Percentiles rank a stretch among this genome's conserved stretches.
Conservation (phyloP, 495 filamentous ascomycete species). For the Aspergillus steynii region DNA sequence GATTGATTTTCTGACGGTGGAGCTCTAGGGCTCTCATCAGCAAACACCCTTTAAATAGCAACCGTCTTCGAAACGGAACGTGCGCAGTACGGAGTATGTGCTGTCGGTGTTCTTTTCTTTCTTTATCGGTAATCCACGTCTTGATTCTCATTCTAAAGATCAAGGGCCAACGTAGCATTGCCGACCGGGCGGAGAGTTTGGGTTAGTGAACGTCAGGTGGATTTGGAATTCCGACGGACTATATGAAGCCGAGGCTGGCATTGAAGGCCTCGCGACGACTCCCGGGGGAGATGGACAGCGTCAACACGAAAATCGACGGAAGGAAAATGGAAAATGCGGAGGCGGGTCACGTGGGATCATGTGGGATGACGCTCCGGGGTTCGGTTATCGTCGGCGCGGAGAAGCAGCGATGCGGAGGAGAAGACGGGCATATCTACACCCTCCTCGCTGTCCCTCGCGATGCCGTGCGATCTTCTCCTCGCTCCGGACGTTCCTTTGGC, state of each 20-base stretch:
- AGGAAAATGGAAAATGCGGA: conserved; percentile 4
- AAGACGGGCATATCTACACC: conserved; percentile 6
- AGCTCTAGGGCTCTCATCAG: background rate
- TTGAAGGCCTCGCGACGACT: background rate
- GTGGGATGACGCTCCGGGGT: conserved; percentile 26
- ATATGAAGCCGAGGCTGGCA: too few species aligned
- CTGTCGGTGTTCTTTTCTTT: background rate
- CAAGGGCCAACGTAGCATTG: background rate
- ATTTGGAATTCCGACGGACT: too few species aligned
- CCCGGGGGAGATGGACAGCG: background rate
- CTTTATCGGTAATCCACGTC: too few species aligned
- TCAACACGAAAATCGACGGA: background rate
- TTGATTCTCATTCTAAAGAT: background rate
- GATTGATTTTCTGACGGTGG: background rate
- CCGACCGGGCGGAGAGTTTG: background rate
- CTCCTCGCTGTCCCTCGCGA: conserved; percentile 8
- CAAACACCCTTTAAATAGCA: background rate
- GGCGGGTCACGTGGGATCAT: conserved; percentile 24
- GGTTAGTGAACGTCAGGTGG: background rate
- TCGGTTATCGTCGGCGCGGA: conserved; percentile 46
- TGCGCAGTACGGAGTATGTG: background rate
- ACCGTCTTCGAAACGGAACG: background rate
- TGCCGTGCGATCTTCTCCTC: conserved; percentile 14
- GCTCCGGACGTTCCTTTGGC: conserved; percentile 19
- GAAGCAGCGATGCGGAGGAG: conserved; percentile 14